Base-by-base conservation (phyloP, 768 basidiomycete genomes). In the Rhizopogon rudus region DNA sequence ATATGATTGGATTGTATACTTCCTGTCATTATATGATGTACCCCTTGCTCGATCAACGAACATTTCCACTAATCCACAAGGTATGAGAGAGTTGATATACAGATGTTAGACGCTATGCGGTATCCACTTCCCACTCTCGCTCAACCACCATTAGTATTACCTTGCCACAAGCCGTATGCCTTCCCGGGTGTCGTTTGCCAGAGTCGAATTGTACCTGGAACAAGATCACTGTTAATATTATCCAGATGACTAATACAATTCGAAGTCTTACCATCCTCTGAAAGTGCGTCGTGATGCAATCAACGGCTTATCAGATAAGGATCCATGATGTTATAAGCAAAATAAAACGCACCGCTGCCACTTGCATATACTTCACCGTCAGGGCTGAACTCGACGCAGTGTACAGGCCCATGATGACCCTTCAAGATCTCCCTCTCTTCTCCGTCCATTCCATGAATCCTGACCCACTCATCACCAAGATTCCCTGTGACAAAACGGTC, bases 351-450 rank as follows among this genome's bases (percentile, higher is more conserved):
- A 87, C 96, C 96, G 63, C 92, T 95, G 50, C 96, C 97, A 64
- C 91, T 94, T 37, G 96, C 96, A 69, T 92, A 98, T 78, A 97
- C 82, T 76, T 98, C 97, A 22, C 96, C 96, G 67, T 98, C 96
- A 0, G 96, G 96, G 66, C 89, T 92, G 71, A 87, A 96, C 63
- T 91, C 88, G 45, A 96, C 88, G 53, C 91, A 92, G 63, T 96
- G 93, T 16, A 98, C 95, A 17, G 96, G 95, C 22, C 96, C 97
- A 67, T 98, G 97, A 65, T 98, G 97, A 4, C 96, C 96, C 71
- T 97, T 96, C 55, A 94, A 79, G 31, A 97, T 81, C 55, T 98
- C 96, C 59, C 82, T 74, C 74, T 99, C 95, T 69, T 88, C 86
- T 2, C 96, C 97, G 33, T 88, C 82, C 65, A 95, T 84, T 14